Percentiles rank a stretch among this genome's conserved stretches.
Evolutionary conservation across 169 alveolate genomes (phyloP).

Genomic region (Cystoisospora suis): DNA sequence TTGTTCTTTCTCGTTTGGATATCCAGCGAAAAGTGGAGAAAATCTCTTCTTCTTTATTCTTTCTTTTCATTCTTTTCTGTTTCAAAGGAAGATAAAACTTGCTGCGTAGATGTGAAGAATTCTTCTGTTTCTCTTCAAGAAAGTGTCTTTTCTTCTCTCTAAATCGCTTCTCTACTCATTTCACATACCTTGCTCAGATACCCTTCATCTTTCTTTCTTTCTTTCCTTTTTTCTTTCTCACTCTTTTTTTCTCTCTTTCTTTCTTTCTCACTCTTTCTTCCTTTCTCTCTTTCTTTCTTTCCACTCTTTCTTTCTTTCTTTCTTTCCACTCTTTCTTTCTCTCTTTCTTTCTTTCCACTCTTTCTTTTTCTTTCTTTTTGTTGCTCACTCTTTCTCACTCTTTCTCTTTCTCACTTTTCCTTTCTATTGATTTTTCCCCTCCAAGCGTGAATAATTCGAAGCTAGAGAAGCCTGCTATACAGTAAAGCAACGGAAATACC

Average conservation of each 20-base stretch:
- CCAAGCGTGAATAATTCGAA: no score
- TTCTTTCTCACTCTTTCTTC: neutral
- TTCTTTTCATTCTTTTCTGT: neutral
- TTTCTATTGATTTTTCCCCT: no score
- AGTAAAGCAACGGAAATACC: no score
- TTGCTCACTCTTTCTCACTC: no score
- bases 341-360: neutral
- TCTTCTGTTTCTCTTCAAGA: neutral
- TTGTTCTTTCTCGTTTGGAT: neutral
- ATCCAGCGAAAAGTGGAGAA: neutral
- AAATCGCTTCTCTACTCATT: neutral
- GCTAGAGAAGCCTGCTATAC: no score
- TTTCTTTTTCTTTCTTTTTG: no score
- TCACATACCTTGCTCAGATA: no score
- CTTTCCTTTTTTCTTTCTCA: neutral
- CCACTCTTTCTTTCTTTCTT: no score
- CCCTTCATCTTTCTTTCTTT: neutral
- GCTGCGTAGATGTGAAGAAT: no score
- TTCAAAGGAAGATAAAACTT: neutral
- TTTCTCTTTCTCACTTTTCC: no score
- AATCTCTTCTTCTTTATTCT: neutral
- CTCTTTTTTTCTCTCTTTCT: no score
- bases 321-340: neutral
- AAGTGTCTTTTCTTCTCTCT: neutral
- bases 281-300: no score